A percentile compares a stretch with the other conserved stretches of the same genome.
These are phyloP conservation scores for Saussurea involucrata DNA, from an alignment of 129 eudicot species.

Conservation along the genomic window DNA sequence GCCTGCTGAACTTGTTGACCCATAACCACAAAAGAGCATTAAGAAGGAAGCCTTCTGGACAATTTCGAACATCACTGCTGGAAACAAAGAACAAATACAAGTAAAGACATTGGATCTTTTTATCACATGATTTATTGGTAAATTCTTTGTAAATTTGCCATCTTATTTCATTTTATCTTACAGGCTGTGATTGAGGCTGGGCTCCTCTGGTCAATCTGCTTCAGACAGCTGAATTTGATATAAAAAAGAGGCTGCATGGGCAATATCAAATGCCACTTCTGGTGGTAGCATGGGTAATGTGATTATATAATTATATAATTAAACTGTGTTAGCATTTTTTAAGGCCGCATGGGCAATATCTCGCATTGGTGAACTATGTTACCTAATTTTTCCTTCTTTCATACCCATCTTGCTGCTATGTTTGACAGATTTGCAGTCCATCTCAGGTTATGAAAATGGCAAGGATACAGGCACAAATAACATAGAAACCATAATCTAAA, in stretches of 20 bases:
- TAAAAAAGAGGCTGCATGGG: constrained; percentile 97
- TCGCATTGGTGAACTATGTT: too few species aligned
- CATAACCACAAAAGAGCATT: constrained; percentile 87
- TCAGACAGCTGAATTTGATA: constrained; percentile 77
- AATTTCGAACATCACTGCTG: constrained; percentile 90
- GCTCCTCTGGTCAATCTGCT: constrained; percentile 72
- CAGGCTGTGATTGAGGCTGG: constrained; percentile 86
- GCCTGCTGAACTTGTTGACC: constrained; percentile 61
- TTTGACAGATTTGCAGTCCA: background rate
- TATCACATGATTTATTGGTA: background rate
- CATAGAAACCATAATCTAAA: background rate
- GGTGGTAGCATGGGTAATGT: constrained; percentile 81
- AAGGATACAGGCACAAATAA: background rate
- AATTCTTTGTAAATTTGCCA: background rate
- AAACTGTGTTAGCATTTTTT: too few species aligned
- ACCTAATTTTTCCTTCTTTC: too few species aligned
- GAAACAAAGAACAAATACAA: constrained; percentile 86
- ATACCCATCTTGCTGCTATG: too few species aligned
- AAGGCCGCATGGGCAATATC: too few species aligned
- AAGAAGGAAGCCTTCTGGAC: constrained; percentile 96
- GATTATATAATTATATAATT: too few species aligned
- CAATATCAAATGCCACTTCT: constrained; percentile 79
- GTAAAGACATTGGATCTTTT: constrained; percentile 19
- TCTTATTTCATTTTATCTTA: background rate
- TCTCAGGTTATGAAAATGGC: background rate